Evolutionary conservation across 192 early-diverging fungal genomes (phyloP), one percentile per base, ranked within the genome.

Genomic region (Coemansia sp.): DNA sequence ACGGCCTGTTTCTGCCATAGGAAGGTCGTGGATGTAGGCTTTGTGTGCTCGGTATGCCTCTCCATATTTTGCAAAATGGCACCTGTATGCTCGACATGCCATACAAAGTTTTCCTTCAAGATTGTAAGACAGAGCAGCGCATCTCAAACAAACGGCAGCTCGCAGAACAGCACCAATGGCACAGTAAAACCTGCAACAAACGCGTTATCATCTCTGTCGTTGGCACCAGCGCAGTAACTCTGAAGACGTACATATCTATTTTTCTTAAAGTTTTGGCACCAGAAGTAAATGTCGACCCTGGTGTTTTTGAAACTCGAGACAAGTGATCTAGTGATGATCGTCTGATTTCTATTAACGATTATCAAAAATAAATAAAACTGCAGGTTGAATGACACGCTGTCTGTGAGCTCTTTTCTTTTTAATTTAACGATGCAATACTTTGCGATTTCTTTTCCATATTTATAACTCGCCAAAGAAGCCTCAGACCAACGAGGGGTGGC

Each of bases 1-100:
- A 92, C 97, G 7, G 90, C 94, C 0, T 99, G 97, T 70, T 99
- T 99, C 59, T 99, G 97, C 72, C 97, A 99, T 78, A 94, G 94
- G 68, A 87, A 85, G 49, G 89, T 94, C 39, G 88, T 98, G 15
- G 92, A 94, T 67, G 86, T 97, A 65, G 97, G 94, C 0, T 98
- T 86, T 79, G 97, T 99, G n/a, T 99, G 97, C 71, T 96, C 94
- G 1, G 96, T 98, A 13, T 99, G 97, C 68, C 73, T 99, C 29
- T 95, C 97, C 18, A 96, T 91, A 61, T 91, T 91, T 75, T 91
- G 90, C 65, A 68, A 81, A 46, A 84, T 83, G 67, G 85, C 88
- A 8, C 90, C 90, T 0, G 87, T 91, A 1, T 91, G 90, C 77
- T 91, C 90, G 21, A 91, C 90, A 12, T 91, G 90, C 86, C 83